Conservation (phyloP, 1,139 yeast species). For the Magnusiomyces paraingens region DNA sequence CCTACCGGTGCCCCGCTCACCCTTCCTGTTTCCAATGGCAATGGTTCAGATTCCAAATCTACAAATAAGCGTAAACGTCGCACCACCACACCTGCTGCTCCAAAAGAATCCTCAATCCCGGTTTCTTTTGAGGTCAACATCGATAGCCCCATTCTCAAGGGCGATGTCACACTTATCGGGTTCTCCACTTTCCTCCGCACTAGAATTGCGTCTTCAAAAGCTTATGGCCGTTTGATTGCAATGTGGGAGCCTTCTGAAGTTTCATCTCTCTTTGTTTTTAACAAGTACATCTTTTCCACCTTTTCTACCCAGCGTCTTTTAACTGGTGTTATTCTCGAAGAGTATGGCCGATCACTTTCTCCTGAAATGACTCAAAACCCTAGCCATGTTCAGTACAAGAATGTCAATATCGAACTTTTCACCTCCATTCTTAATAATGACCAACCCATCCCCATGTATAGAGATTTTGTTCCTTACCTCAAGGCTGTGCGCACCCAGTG, state of each 20-base stretch:
- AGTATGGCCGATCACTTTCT: constrained; percentile 46
- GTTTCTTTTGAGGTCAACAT: constrained; percentile 50
- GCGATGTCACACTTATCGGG: constrained; percentile 86
- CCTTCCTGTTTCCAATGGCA: constrained; percentile 20
- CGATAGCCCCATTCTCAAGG: constrained; percentile 86
- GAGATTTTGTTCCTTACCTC: constrained; percentile 82
- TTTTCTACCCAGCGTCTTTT: constrained; percentile 79
- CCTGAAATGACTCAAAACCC: constrained; percentile 22
- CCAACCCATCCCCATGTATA: constrained; percentile 50
- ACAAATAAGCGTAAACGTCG: constrained; percentile 20
- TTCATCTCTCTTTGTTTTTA: background rate
- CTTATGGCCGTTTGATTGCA: constrained; percentile 67
- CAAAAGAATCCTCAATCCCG: constrained; percentile 15
- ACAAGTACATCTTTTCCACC: constrained; percentile 45
- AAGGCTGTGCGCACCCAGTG: constrained; percentile 85
- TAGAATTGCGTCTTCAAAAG: constrained; percentile 68
- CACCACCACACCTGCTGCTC: constrained; percentile 15
- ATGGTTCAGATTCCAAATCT: constrained; percentile 24
- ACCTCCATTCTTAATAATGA: constrained; percentile 39
- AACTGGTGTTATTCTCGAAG: constrained; percentile 63
- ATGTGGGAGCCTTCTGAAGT: constrained; percentile 39
- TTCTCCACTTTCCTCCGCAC: constrained; percentile 67
- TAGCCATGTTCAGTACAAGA: constrained; percentile 16
- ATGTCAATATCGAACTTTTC: constrained; percentile 32
- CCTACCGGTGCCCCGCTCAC: constrained; percentile 63